Conservation (phyloP, 371 early-diverging fungal species). For the Mortierella sp. region DNA sequence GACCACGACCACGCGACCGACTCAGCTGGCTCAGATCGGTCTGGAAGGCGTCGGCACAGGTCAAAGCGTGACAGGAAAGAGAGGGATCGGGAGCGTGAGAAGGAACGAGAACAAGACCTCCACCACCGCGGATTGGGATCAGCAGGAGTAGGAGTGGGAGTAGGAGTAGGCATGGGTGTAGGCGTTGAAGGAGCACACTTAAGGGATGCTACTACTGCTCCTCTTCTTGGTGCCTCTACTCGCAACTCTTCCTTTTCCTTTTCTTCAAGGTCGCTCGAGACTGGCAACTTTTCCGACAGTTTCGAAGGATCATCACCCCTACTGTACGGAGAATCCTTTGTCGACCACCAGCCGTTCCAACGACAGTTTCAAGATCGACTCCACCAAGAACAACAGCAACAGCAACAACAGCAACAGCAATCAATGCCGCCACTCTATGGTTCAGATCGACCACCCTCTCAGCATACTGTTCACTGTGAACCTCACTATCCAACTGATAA, state of each 20-base stretch:
- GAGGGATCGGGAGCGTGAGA: too few relatives aligned
- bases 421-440: neutral
- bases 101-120: neutral
- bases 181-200: neutral
- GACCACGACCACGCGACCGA: conserved; percentile 8
- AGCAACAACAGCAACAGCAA: conserved; percentile 4
- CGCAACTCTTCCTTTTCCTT: conserved; percentile 38
- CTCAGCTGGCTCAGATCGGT: conserved; percentile 26
- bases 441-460: neutral
- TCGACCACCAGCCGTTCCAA: conserved; percentile 50
- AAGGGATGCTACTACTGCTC: conserved; percentile 18
- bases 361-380: conserved; percentile 34
- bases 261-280: conserved; percentile 32
- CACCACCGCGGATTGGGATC: neutral
- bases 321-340: conserved; percentile 43
- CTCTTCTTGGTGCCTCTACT: conserved; percentile 15
- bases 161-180: neutral
- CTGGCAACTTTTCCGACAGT: conserved; percentile 36
- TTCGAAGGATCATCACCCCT: conserved; percentile 35
- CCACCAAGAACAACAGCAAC: neutral
- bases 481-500: neutral
- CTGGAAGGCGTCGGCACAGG: conserved; percentile 10
- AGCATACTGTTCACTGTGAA: neutral
- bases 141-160: neutral
- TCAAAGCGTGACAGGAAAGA: conserved; percentile 8